Base-by-base conservation (phyloP, 2,329 filamentous ascomycete genomes). In the Monosporascus sp. region DNA sequence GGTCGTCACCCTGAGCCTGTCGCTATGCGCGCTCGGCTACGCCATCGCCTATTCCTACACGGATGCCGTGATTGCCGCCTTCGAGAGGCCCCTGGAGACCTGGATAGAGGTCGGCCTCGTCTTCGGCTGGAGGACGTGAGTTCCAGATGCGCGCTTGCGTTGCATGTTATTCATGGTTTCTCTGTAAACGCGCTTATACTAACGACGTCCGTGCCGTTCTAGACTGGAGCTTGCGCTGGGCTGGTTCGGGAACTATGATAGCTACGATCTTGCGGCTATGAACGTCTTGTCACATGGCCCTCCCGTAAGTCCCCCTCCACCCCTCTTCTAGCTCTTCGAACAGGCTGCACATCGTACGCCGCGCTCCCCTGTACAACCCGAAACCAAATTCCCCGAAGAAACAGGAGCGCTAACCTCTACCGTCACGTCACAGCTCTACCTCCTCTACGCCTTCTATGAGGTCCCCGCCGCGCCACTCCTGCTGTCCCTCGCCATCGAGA, bases 371-470 rank as follows among this genome's bases (percentile, higher is more conserved):
- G 14, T 1, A 37, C 7, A 47, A 14, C 45, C 26, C 47, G 52
- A 28, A 22, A 20, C n/a, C 41, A 9, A 31, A 37, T 28, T 52
- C 41, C 49, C 48, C 54, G 38, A 41, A 40, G 49, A 54, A 51
- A 37, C 40, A 24, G 41, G 2, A 9, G 6, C 8, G 46, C 52
- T 59, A n/a, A 59, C 51, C 37, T 22, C 8, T 15, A 3, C 17
- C 15, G 15, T n/a, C 18, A 11, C 28, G 15, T 37, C 17, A 18
- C 59, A 86, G 82, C 82, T 88, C 57, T 89, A 88, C 66, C 84
- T 97, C 44, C 77, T 96, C 28, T 78, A 78, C 31, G 84, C 84
- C 50, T 96, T 95, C 75, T 96, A 95, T 78, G 72, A 77, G 37
- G 78, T 95, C 60, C 79, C 81, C 26, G 74, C 81, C 26, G 70